Conservation (phyloP, 2,329 filamentous ascomycete genomes). For the Raffaelea ambrosiae region DNA sequence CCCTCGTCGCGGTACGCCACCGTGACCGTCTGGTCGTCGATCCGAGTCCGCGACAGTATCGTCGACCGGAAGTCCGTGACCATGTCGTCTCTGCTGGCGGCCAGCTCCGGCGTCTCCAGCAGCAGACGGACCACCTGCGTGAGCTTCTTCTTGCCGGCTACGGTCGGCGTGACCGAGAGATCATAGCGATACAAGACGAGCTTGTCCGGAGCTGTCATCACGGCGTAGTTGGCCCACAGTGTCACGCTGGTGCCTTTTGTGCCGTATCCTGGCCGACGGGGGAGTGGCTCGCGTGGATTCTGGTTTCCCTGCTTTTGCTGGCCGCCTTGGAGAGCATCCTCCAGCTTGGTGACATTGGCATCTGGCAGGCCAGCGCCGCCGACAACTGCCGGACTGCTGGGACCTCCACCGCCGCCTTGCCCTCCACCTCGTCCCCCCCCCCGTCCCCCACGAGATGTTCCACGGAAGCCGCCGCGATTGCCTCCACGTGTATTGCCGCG, state of each 20-base stretch:
- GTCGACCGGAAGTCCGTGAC: slow-evolving; percentile 26
- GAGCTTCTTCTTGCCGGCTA: slow-evolving; percentile 13
- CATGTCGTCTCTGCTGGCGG: slow-evolving; percentile 11
- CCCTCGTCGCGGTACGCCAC: slow-evolving; percentile 20
- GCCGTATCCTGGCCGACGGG: too few relatives aligned
- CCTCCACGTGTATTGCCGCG: too few relatives aligned
- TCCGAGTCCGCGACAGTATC: slow-evolving; percentile 18
- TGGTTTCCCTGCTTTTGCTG: too few relatives aligned
- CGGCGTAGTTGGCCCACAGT: slow-evolving; percentile 19
- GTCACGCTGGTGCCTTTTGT: slow-evolving; percentile 10
- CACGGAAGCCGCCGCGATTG: too few relatives aligned
- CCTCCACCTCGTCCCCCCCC: too few relatives aligned
- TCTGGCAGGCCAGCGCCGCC: too few relatives aligned
- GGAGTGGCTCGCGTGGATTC: too few relatives aligned
- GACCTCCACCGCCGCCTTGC: too few relatives aligned
- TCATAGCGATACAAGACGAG: slow-evolving; percentile 15
- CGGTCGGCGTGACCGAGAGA: slow-evolving; percentile 10
- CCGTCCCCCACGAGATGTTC: too few relatives aligned
- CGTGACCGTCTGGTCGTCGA: slow-evolving; percentile 8
- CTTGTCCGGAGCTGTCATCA: slow-evolving; percentile 8
- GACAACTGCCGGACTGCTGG: too few relatives aligned
- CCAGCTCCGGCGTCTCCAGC: slow-evolving; percentile 15
- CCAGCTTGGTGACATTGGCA: too few relatives aligned
- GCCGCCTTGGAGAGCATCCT: too few relatives aligned
- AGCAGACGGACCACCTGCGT: slow-evolving; percentile 16